A percentile compares a stretch with the other conserved stretches of the same genome.
phyloP scores from a whole-genome alignment of 345 rosid genomes.

The Brassica incana region DNA sequence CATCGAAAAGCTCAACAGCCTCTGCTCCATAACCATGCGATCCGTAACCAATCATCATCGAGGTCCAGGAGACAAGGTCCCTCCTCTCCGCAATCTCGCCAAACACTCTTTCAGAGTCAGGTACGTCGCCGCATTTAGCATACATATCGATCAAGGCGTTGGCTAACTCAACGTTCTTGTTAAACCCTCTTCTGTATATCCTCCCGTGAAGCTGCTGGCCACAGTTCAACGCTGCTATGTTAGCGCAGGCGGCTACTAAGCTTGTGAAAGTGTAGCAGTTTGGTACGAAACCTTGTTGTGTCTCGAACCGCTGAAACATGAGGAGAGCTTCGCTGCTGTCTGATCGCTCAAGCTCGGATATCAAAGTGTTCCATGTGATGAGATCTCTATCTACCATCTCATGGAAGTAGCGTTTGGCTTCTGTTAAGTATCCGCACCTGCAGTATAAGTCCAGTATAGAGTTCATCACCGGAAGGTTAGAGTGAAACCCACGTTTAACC shows the following conservation, averaged over 20 bases:
- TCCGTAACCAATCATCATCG: slow-evolving; percentile 94
- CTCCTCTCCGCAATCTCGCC: slow-evolving; percentile 44
- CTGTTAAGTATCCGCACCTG: slow-evolving; percentile 62
- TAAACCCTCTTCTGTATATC: slow-evolving; percentile 59
- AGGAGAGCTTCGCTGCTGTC: slow-evolving; percentile 56
- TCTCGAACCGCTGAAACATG: slow-evolving; percentile 65
- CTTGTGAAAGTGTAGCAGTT: slow-evolving; percentile 78
- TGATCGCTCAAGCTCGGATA: slow-evolving; percentile 69
- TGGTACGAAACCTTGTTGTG: slow-evolving; percentile 59
- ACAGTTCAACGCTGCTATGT: slow-evolving; percentile 59
- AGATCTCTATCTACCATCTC: slow-evolving; percentile 71
- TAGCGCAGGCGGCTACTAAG: slow-evolving; percentile 72
- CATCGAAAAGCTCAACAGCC: slow-evolving; percentile 69
- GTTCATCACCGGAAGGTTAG: slow-evolving; percentile 78
- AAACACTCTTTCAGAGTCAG: slow-evolving; percentile 57
- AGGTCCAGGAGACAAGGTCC: slow-evolving; percentile 85
- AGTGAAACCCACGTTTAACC: slow-evolving; percentile 58
- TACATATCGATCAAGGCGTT: slow-evolving; percentile 88
- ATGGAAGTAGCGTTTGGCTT: slow-evolving; percentile 61
- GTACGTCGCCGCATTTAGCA: slow-evolving; percentile 81
- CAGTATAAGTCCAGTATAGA: slow-evolving; percentile 89
- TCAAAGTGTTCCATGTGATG: slow-evolving; percentile 83
- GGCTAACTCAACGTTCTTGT: slow-evolving; percentile 52
- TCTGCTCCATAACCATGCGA: slow-evolving; percentile 74
- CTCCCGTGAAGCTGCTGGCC: slow-evolving; percentile 89